These are phyloP conservation scores for Volvox carteri DNA, from an alignment of 163 green algal genomes.

Conservation along the genomic window DNA sequence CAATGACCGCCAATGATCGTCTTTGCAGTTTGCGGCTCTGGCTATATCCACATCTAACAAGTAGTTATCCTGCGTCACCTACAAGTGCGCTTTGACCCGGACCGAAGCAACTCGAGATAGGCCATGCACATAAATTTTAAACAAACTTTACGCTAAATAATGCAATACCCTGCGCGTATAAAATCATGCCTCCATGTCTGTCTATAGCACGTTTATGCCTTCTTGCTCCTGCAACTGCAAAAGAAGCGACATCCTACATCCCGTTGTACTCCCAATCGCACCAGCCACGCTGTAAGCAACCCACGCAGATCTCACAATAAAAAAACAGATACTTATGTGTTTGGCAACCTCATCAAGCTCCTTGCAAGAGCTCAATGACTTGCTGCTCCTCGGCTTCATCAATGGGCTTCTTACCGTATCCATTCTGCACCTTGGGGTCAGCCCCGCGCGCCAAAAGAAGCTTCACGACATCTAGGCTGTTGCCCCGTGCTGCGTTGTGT, in stretches of 20 bases:
- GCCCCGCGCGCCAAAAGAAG: conserved; percentile 72
- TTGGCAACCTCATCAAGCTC: neutral
- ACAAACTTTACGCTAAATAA: too few species aligned
- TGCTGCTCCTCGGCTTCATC: conserved; percentile 60
- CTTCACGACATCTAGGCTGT: conserved; percentile 25
- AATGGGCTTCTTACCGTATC: conserved; percentile 52
- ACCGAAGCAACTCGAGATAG: conserved; percentile 29
- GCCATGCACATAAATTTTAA: conserved; percentile 26
- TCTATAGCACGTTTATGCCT: too few species aligned
- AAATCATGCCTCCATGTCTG: too few species aligned
- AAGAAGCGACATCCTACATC: neutral
- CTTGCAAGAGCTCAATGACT: conserved; percentile 26
- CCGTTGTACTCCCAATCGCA: neutral
- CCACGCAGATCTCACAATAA: neutral
- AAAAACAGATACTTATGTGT: neutral
- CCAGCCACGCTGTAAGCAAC: too few species aligned
- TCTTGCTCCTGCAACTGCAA: neutral
- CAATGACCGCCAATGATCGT: neutral
- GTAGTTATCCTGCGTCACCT: neutral
- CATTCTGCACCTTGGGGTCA: conserved; percentile 54
- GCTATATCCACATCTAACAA: neutral
- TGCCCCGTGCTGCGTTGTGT: conserved; percentile 77
- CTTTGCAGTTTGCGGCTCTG: neutral
- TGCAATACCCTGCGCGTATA: too few species aligned
- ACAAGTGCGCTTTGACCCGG: conserved; percentile 40